A percentile compares a stretch with the other conserved stretches of the same genome.
phyloP scores from a whole-genome alignment of 345 rosid species.

The Microcos paniculata region DNA sequence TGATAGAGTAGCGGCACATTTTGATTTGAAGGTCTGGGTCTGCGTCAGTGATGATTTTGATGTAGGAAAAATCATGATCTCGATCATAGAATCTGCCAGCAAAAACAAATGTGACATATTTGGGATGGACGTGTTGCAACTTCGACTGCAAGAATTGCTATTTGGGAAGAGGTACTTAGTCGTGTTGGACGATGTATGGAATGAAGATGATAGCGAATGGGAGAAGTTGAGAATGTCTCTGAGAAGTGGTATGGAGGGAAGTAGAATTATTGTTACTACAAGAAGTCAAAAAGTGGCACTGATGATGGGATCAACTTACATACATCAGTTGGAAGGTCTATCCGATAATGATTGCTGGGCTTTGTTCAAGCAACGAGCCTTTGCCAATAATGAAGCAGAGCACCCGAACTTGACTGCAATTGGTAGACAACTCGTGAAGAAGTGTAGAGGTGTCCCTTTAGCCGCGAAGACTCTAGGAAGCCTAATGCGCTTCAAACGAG shows the following conservation, averaged over 20 bases:
- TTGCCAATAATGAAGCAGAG: neutral
- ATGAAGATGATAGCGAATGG: conserved; percentile 23
- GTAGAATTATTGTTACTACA: conserved; percentile 29
- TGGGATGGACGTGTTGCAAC: conserved; percentile 5
- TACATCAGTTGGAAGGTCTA: conserved; percentile 12
- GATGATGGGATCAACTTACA: conserved; percentile 18
- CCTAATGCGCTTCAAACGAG: conserved; percentile 24
- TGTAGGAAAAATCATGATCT: conserved; percentile 9
- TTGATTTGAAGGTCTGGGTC: conserved; percentile 15
- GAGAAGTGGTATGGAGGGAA: conserved; percentile 18
- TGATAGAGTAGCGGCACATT: neutral
- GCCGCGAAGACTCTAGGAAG: conserved; percentile 28
- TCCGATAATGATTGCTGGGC: conserved; percentile 11
- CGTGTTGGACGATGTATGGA: conserved; percentile 25
- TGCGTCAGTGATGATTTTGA: conserved; percentile 26
- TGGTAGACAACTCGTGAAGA: conserved; percentile 26
- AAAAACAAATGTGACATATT: conserved; percentile 3
- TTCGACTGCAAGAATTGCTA: neutral
- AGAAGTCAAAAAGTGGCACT: conserved; percentile 18
- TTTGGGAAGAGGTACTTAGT: conserved; percentile 2
- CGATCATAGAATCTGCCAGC: conserved; percentile 11
- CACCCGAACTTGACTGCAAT: conserved; percentile 9
- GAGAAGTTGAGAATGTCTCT: conserved; percentile 18
- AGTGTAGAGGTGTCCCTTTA: conserved; percentile 32
- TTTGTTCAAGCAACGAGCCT: conserved; percentile 20